Conservation (phyloP, 2,329 filamentous ascomycete genomes). For the Periconia digitata region DNA sequence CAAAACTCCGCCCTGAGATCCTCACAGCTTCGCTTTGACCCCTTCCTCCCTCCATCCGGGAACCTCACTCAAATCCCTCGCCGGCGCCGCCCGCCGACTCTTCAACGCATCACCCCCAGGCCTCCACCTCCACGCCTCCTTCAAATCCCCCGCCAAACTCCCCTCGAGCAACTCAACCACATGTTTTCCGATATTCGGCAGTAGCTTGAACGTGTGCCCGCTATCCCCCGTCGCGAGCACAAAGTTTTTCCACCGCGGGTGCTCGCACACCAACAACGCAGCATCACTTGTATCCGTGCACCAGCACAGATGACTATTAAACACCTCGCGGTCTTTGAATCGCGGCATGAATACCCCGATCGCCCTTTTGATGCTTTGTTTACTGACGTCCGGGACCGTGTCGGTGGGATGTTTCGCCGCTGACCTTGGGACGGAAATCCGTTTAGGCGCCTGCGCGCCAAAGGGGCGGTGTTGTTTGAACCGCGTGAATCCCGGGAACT, state of each 20-base stretch:
- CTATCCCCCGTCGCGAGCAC: slow-evolving; percentile 51
- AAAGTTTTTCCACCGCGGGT: slow-evolving; percentile 54
- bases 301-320: slow-evolving; percentile 56
- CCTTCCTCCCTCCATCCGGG: slow-evolving; percentile 45
- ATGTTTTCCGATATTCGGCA: slow-evolving; percentile 52
- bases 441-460: slow-evolving; percentile 49
- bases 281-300: slow-evolving; percentile 64
- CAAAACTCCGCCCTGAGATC: no score
- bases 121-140: slow-evolving; percentile 50
- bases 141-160: slow-evolving; percentile 42
- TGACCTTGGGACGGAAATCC: slow-evolving; percentile 54
- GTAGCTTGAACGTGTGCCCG: slow-evolving; percentile 52
- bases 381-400: slow-evolving; percentile 48
- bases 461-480: slow-evolving; percentile 46
- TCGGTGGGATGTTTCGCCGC: slow-evolving; percentile 50
- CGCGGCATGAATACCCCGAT: slow-evolving; percentile 47
- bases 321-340: slow-evolving; percentile 43
- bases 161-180: slow-evolving; percentile 51
- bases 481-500: slow-evolving; percentile 55
- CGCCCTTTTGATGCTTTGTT: slow-evolving; percentile 40
- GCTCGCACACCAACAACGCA: slow-evolving; percentile 60
- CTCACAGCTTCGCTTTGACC: slow-evolving; percentile 11
- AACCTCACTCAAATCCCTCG: slow-evolving; percentile 51
- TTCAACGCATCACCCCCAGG: slow-evolving; percentile 50
- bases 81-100: slow-evolving; percentile 44